phyloP scores from a whole-genome alignment of 495 filamentous ascomycete species.

The Neurospora sp. region DNA sequence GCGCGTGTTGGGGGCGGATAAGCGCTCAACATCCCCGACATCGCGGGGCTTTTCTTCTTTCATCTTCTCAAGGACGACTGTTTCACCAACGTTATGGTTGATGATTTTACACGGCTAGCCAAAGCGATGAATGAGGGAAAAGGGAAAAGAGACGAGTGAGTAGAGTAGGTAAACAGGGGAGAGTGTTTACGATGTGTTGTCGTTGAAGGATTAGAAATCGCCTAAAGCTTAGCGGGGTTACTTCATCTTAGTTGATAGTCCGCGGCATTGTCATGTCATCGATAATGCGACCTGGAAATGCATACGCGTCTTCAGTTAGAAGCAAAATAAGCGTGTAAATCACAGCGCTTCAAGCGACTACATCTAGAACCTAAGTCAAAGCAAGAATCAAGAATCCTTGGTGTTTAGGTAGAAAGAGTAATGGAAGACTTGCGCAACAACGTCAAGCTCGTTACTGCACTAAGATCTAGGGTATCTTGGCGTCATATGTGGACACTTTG shows the following conservation, averaged over 20 bases:
- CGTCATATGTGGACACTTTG: neutral
- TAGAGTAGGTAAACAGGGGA: neutral
- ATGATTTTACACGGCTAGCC: neutral
- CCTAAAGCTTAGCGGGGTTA: neutral
- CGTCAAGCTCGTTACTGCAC: neutral
- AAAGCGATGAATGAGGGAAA: neutral
- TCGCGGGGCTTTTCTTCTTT: neutral
- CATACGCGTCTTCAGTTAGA: neutral
- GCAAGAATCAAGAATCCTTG: neutral
- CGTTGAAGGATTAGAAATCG: neutral
- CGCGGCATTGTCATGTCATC: neutral
- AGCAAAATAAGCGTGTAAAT: neutral
- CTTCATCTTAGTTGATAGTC: neutral
- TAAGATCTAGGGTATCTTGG: neutral
- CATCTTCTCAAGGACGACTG: neutral
- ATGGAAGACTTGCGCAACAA: neutral
- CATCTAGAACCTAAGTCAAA: neutral
- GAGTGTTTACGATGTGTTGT: neutral
- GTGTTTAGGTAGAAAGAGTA: neutral
- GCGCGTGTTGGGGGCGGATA: neutral
- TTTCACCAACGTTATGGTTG: neutral
- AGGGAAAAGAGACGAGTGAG: neutral
- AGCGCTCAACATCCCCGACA: neutral
- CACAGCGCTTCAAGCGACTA: neutral
- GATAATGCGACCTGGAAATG: neutral